phyloP scores from a whole-genome alignment of 2,329 filamentous ascomycete species.

The Penicillium palitans region DNA sequence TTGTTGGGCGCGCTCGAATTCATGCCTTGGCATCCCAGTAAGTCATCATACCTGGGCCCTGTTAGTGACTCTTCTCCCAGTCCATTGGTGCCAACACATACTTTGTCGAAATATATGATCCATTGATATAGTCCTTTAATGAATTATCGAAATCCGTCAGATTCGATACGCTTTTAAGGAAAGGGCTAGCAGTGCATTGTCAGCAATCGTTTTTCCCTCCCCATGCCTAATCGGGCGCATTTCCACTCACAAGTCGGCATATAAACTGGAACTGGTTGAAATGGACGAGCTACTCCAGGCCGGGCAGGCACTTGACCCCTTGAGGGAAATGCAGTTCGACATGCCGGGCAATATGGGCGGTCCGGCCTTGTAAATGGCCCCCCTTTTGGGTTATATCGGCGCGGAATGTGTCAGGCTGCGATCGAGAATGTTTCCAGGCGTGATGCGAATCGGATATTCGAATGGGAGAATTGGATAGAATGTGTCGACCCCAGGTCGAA shows the following conservation, averaged over 20 bases:
- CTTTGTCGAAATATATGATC: slow-evolving; percentile 75
- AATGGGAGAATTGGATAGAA: slow-evolving; percentile 2
- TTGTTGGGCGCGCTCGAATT: slow-evolving; percentile 75
- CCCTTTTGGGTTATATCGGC: slow-evolving; percentile 3
- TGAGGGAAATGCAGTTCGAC: slow-evolving; percentile 63
- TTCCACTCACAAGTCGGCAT: slow-evolving; percentile 63
- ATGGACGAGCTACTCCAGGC: slow-evolving; percentile 73
- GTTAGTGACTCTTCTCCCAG: slow-evolving; percentile 6
- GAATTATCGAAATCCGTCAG: slow-evolving; percentile 73
- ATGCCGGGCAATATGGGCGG: slow-evolving; percentile 33
- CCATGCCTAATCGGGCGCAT: slow-evolving; percentile 27
- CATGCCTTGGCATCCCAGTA: slow-evolving; percentile 77
- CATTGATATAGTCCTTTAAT: slow-evolving; percentile 70
- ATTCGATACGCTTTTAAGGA: slow-evolving; percentile 78
- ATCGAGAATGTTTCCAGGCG: slow-evolving; percentile 3
- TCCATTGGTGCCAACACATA: slow-evolving; percentile 47
- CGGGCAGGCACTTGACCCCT: slow-evolving; percentile 68
- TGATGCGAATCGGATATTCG: slow-evolving; percentile 5
- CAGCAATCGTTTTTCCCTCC: slow-evolving; percentile 22
- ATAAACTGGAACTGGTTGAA: slow-evolving; percentile 60
- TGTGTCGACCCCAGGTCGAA: slow-evolving; percentile 16
- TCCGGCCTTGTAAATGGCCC: background rate
- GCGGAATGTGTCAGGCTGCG: slow-evolving; percentile 25
- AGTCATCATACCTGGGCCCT: slow-evolving; percentile 67
- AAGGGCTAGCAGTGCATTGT: slow-evolving; percentile 61